phyloP scores from a whole-genome alignment of 1,139 yeast genomes.

The Groenewaldozyma sp. region DNA sequence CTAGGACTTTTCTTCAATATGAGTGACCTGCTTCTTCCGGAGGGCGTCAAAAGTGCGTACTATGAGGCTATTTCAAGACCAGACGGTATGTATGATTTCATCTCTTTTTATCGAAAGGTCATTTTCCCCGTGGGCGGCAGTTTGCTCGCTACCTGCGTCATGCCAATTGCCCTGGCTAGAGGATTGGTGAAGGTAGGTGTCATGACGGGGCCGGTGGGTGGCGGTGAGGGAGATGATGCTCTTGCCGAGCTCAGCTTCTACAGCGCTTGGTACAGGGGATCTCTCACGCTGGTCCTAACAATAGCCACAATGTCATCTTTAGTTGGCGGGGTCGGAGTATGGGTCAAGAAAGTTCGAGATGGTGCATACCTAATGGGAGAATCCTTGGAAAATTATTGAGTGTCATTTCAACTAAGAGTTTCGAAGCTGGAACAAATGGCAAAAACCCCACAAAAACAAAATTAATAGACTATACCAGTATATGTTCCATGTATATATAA shows the following conservation, averaged over 20 bases:
- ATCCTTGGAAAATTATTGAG: slow-evolving; percentile 28
- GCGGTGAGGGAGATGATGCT: too few species aligned
- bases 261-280: too few species aligned
- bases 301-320: too few species aligned
- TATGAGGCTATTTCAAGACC: neutral
- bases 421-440: neutral
- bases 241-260: too few species aligned
- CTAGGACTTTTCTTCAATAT: neutral
- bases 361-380: slow-evolving; percentile 29
- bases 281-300: too few species aligned
- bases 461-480: too few species aligned
- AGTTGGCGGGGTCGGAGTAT: too few species aligned
- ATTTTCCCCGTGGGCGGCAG: neutral
- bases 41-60: neutral
- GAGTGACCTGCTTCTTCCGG: neutral
- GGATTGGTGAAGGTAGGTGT: too few species aligned
- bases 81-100: neutral
- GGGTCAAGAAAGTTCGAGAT: slow-evolving; percentile 21
- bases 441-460: neutral
- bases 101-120: neutral
- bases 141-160: neutral
- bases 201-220: too few species aligned
- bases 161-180: too few species aligned
- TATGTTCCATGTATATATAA: too few species aligned
- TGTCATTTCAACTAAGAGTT: slow-evolving; percentile 19